Conservation (phyloP, 805 yeast genomes). For the Sugiyamaella lignohabitans region DNA sequence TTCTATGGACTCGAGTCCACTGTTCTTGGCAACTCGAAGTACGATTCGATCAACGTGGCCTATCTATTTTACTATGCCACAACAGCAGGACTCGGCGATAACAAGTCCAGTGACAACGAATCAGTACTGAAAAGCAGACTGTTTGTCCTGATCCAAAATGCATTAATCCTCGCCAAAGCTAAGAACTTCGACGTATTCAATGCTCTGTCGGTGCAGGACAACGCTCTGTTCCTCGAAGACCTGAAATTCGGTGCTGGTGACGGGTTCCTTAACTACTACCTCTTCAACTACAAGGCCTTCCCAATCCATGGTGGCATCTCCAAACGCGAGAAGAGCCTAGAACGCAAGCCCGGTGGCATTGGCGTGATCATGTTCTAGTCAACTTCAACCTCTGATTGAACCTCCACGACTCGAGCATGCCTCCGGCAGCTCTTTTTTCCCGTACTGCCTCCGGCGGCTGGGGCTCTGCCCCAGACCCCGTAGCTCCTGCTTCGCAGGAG, state of each 20-base stretch:
- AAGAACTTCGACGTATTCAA: conserved; percentile 83
- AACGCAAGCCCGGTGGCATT: conserved; percentile 64
- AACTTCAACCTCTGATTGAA: too few relatives aligned
- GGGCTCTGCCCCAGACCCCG: too few relatives aligned
- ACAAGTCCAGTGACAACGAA: conserved; percentile 27
- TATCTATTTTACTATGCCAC: conserved; percentile 88
- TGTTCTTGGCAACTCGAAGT: conserved; percentile 56
- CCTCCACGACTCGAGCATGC: too few relatives aligned
- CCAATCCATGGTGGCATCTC: conserved; percentile 78
- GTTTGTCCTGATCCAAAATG: conserved; percentile 57
- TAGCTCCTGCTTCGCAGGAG: too few relatives aligned
- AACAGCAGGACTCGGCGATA: conserved; percentile 32
- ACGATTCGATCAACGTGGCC: conserved; percentile 72
- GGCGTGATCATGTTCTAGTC: conserved; percentile 81
- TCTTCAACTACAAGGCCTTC: conserved; percentile 82
- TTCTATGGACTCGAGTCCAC: conserved; percentile 85
- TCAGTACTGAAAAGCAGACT: conserved; percentile 54
- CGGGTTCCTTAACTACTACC: conserved; percentile 82
- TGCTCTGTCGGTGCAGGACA: conserved; percentile 87
- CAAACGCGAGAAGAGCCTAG: conserved; percentile 43
- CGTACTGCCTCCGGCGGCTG: too few relatives aligned
- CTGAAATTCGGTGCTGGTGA: conserved; percentile 91
- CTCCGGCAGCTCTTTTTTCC: too few relatives aligned
- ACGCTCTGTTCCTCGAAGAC: conserved; percentile 71
- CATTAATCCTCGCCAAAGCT: conserved; percentile 64